A percentile compares a stretch with the other conserved stretches of the same genome.
phyloP scores from a whole-genome alignment of 208 protist genomes.

The Borovskyia barvae region DNA sequence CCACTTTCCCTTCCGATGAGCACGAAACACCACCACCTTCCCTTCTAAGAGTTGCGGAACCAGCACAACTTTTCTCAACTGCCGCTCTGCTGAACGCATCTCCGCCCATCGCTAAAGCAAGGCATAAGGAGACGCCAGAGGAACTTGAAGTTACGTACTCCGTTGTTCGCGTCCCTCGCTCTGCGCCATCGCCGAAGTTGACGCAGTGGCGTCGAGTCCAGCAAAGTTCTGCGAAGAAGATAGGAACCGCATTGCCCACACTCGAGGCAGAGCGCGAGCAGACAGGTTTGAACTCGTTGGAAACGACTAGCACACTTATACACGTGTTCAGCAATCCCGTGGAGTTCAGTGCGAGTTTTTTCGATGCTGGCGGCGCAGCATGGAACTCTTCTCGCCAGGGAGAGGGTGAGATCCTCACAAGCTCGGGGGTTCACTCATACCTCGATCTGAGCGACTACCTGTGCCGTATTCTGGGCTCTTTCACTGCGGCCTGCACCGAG shows the following conservation, averaged over 20 bases:
- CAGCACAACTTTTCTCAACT: too few relatives aligned
- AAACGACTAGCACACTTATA: neutral
- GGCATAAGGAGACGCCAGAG: constrained; percentile 17
- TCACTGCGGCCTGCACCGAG: constrained; percentile 5
- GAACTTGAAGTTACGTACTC: constrained; percentile 27
- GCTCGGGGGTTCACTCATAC: neutral
- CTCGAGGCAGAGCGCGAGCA: neutral
- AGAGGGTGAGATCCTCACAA: neutral
- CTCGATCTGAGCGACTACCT: neutral
- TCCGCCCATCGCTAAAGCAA: neutral
- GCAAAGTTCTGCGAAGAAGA: neutral
- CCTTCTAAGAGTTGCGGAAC: too few relatives aligned
- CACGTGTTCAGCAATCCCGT: constrained; percentile 4
- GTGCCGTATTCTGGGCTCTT: neutral
- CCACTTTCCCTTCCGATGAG: too few relatives aligned
- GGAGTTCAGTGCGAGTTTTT: constrained; percentile 7
- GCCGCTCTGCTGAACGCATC: too few relatives aligned
- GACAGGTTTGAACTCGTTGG: neutral
- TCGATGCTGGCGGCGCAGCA: neutral
- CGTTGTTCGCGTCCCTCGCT: constrained; percentile 9
- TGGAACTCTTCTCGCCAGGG: neutral
- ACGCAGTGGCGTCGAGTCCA: constrained; percentile 18
- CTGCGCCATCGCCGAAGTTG: constrained; percentile 7
- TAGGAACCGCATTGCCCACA: neutral
- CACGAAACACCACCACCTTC: too few relatives aligned